Evolutionary conservation across 805 yeast species (phyloP), one percentile per base, ranked within the genome.

Genomic region (Pichia occidentalis): DNA sequence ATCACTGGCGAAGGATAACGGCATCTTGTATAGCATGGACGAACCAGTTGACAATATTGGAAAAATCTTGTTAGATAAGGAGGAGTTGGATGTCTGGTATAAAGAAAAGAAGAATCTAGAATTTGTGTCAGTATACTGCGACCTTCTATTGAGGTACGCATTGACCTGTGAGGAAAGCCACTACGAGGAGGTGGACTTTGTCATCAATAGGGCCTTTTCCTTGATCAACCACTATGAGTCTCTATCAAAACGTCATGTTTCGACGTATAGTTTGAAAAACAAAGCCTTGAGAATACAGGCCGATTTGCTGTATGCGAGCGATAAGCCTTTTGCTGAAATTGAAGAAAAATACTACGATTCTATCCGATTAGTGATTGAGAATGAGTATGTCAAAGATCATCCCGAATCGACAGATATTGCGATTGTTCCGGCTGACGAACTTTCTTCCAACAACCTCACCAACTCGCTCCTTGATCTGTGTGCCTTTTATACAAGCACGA

Each of bases 81-180:
- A 48, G 13, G 52, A 56, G 35, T 45, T 57, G 19, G 52, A 55
- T 30, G 42, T 50, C 8, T 42, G 46, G 37, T 56, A 50, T 33
- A 46, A 46, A 32, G 53, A 57, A 20, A 56, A 51, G 32, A 59
- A 62, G 46, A 58, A 62, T 41, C 24, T 51, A 4, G 43, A 49
- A 0, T 67, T 65, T 40, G 36, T 67, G 12, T 46, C 57, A 4
- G 50, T 53, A 21, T 61, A 61, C 34, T 49, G 56, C 38, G 71
- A 70, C 48, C 45, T 69, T 9, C 45, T 68, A 5, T 36, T 64
- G 7, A 54, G 73, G 45, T 57, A 59, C 44, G 68, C 70, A 0
- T 30, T 66, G 19, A 56, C 66, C 1, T 51, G 62, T 5, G 57
- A 56, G 1, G 49, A 46, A 18, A 19, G 22, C n/a, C n/a, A 48